A percentile compares a stretch with the other conserved stretches of the same genome.
Conservation (phyloP, 1,139 yeast species). For the Hemisphaericaspora xylanilytica region DNA sequence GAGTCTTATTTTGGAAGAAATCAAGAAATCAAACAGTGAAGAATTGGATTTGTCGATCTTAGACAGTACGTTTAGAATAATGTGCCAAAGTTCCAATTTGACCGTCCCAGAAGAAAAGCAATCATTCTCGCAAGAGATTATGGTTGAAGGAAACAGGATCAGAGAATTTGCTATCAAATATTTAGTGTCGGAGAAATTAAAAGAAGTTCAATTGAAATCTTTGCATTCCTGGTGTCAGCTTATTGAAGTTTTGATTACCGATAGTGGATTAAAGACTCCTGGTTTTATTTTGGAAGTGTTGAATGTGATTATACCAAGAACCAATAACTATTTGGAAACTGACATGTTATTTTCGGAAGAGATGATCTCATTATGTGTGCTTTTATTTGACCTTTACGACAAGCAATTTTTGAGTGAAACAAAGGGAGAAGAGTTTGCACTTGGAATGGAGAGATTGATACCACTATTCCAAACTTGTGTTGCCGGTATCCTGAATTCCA, state of each 20-base stretch:
- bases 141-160: slow-evolving; percentile 27
- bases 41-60: slow-evolving; percentile 22
- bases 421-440: slow-evolving; percentile 31
- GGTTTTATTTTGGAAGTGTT: slow-evolving; percentile 74
- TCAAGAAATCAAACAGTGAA: slow-evolving; percentile 18
- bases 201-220: slow-evolving; percentile 55
- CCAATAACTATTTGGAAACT: slow-evolving; percentile 67
- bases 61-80: slow-evolving; percentile 22
- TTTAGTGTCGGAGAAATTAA: slow-evolving; percentile 45
- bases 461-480: slow-evolving; percentile 73
- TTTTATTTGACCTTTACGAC: slow-evolving; percentile 64
- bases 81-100: slow-evolving; percentile 23
- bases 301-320: slow-evolving; percentile 71
- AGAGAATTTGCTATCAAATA: slow-evolving; percentile 42
- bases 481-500: slow-evolving; percentile 67
- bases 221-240: slow-evolving; percentile 82
- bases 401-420: slow-evolving; percentile 28
- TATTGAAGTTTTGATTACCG: slow-evolving; percentile 69
- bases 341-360: slow-evolving; percentile 73
- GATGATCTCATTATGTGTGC: slow-evolving; percentile 70
- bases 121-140: slow-evolving; percentile 25
- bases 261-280: slow-evolving; percentile 33
- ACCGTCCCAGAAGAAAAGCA: slow-evolving; percentile 20
- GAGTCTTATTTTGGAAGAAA: slow-evolving; percentile 25
- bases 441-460: slow-evolving; percentile 49